Percentiles rank a stretch among this genome's conserved stretches.
phyloP scores from a whole-genome alignment of 2,329 filamentous ascomycete genomes.

The Xylaria multiplex region DNA sequence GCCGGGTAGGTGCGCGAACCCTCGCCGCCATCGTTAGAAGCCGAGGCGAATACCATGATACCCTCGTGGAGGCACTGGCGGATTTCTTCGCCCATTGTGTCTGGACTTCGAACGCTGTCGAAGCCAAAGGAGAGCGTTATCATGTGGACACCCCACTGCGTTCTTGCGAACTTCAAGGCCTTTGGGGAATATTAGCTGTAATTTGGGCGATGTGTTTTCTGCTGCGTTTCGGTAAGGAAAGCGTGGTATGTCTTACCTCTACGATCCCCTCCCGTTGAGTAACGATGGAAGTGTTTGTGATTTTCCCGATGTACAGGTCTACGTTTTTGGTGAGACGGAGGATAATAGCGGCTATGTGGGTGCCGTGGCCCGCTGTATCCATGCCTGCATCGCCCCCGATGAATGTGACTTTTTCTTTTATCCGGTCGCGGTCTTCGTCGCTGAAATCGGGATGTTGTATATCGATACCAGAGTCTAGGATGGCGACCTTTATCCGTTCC shows the following conservation, averaged over 20 bases:
- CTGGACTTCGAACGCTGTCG: conserved; percentile 3
- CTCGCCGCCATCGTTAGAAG: conserved; percentile 10
- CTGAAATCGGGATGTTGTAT: conserved; percentile 7
- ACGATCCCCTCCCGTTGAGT: not conserved
- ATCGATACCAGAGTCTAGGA: conserved; percentile 7
- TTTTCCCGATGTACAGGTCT: conserved; percentile 11
- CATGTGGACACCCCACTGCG: conserved; percentile 12
- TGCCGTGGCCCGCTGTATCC: conserved; percentile 7
- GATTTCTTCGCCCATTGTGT: conserved; percentile 5
- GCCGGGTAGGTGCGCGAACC: conserved; percentile 6
- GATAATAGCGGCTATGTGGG: conserved; percentile 13
- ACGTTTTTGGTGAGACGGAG: conserved; percentile 14
- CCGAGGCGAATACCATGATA: conserved; percentile 12
- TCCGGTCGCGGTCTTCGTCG: not conserved
- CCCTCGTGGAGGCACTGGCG: conserved; percentile 1
- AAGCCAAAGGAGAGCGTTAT: conserved; percentile 9
- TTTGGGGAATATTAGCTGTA: not conserved
- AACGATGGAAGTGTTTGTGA: conserved; percentile 3
- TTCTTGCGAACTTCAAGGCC: not conserved
- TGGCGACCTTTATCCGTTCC: conserved; percentile 6
- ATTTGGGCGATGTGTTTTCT: not conserved
- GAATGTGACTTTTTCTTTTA: conserved; percentile 5
- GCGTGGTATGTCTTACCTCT: not conserved
- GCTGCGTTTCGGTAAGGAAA: not conserved
- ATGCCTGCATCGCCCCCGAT: conserved; percentile 2